A percentile compares a stretch with the other conserved stretches of the same genome.
phyloP scores from a whole-genome alignment of 257 asterid genomes.

The Nicotiana obtusifolia region DNA sequence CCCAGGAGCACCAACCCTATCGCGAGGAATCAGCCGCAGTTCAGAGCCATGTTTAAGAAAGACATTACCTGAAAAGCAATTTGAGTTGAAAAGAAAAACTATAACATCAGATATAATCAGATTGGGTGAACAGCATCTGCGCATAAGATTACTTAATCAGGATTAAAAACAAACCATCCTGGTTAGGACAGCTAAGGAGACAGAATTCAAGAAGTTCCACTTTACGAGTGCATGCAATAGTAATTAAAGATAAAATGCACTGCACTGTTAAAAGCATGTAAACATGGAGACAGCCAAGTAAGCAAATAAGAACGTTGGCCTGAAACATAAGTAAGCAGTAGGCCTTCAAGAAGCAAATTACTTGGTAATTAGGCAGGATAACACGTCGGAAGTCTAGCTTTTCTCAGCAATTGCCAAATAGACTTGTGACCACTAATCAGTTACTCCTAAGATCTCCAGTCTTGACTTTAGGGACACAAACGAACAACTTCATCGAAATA shows the following conservation, averaged over 20 bases:
- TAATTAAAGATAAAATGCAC: neutral
- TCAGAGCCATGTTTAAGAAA: constrained; percentile 94
- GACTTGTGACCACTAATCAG: neutral
- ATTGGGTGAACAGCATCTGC: neutral
- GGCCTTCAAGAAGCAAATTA: neutral
- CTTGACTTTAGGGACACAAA: neutral
- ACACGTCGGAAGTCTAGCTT: neutral
- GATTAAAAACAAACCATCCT: too few relatives aligned
- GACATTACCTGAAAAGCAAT: constrained; percentile 63
- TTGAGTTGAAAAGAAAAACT: neutral
- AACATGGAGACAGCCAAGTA: neutral
- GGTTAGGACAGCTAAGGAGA: neutral
- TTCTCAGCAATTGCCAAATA: neutral
- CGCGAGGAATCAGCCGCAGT: constrained; percentile 83
- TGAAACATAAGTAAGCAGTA: neutral
- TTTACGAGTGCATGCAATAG: neutral
- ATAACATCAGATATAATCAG: neutral
- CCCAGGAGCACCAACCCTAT: constrained; percentile 62
- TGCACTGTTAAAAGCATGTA: neutral
- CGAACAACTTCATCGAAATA: neutral
- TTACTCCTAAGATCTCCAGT: neutral
- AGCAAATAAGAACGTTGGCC: neutral
- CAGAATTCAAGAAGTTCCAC: neutral
- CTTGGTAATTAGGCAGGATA: neutral
- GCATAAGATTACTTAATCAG: neutral